Evolutionary conservation across 139 green algal species (phyloP).

Genomic region (Tetradesmus lagerheimii): DNA sequence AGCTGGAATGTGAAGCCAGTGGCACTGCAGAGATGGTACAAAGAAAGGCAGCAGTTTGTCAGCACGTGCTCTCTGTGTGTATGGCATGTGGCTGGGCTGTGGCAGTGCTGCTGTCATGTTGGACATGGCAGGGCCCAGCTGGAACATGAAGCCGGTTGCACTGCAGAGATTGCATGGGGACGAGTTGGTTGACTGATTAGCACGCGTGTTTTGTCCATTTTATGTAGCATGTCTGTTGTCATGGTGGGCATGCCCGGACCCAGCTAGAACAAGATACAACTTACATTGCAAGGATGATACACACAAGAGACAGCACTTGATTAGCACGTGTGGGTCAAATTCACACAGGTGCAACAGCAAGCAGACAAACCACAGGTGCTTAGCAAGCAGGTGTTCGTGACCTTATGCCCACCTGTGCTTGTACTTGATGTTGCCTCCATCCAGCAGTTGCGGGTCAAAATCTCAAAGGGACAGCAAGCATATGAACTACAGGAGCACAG

Average conservation of each 20-base stretch:
- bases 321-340: too few species aligned
- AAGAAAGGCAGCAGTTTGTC: too few species aligned
- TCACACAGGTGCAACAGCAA: too few species aligned
- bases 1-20: conserved; percentile 49
- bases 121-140: conserved; percentile 33
- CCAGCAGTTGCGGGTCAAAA: not conserved
- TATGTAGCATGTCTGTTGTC: not conserved
- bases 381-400: too few species aligned
- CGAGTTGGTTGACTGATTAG: too few species aligned
- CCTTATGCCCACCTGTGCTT: conserved; percentile 24
- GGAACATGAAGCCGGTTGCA: conserved; percentile 44
- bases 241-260: not conserved
- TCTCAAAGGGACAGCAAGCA: too few species aligned
- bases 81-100: too few species aligned
- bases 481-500: too few species aligned
- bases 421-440: conserved; percentile 3
- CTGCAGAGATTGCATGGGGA: not conserved
- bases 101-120: not conserved
- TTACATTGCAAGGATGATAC: conserved; percentile 27
- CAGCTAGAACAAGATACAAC: conserved; percentile 36
- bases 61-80: too few species aligned
- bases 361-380: too few species aligned
- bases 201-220: too few species aligned
- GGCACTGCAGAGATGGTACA: not conserved
- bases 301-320: too few species aligned